Conservation (phyloP, 176 grass and related monocot species). For the Cenchrus fungigraminus region DNA sequence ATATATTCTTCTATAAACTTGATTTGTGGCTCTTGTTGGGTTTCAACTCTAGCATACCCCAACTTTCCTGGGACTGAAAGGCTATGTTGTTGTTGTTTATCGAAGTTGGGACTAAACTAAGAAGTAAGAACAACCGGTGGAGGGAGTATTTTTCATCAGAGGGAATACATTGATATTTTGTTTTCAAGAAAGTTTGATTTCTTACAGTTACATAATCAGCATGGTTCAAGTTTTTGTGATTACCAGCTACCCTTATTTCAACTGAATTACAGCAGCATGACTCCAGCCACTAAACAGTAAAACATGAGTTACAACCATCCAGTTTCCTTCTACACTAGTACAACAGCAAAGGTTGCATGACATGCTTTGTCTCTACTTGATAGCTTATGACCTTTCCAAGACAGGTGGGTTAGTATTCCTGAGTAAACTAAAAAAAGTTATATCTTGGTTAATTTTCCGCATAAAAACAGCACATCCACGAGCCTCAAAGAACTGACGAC, state of each 20-base stretch:
- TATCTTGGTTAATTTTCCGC: not conserved
- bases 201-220: not conserved
- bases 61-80: too few species aligned
- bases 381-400: not conserved
- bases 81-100: too few species aligned
- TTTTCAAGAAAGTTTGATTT: not conserved
- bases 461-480: not conserved
- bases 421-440: not conserved
- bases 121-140: too few species aligned
- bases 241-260: conserved; percentile 18
- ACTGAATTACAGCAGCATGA: not conserved
- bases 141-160: not conserved
- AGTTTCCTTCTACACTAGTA: not conserved
- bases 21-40: too few species aligned
- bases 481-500: conserved; percentile 9
- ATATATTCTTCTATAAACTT: too few species aligned
- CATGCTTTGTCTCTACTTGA: not conserved
- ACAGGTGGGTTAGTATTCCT: not conserved
- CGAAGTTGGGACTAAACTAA: too few species aligned
- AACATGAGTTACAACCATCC: conserved; percentile 3
- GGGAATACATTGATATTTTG: not conserved
- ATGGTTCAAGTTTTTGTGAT: conserved; percentile 18
- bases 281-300: not conserved
- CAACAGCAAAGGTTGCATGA: not conserved
- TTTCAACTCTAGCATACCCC: too few species aligned